Base-by-base conservation (phyloP, 352 stramenopile species). In the Chrysophaeum taylorii region DNA sequence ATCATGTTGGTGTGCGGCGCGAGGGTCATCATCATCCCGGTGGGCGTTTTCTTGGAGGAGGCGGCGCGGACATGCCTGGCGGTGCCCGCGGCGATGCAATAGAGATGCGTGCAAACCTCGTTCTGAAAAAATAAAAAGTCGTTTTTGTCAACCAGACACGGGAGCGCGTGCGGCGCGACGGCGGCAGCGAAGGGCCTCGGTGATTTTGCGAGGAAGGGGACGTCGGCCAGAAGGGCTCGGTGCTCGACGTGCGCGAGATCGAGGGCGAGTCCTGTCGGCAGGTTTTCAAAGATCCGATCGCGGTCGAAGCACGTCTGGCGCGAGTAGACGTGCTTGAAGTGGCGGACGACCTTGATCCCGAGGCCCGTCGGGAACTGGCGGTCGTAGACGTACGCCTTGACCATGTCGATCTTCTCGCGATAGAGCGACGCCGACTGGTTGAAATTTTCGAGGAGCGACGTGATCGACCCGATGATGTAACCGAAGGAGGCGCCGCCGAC, bases 381-480 rank as follows among this genome's bases (percentile, higher is more conserved):
- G 9, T 63, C 52, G 33, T 38, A 35, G 7, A 63, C 25, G 23
- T 63, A 63, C 27, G 21, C 52, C 52, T 63, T 63, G 52, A 63
- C n/a, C 25, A 31, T 5, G 25, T 63, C 52, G 2, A 63, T 25
- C 7, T 23, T 7, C 27, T 35, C 50, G 29, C 50, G 48, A 70
- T 81, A 83, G 12, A 76, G 75, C 35, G 76, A 69, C 16, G 74
- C 68, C 60, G 73, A 69, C 16, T 82, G 45, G 57, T 85, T 77
- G 50, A 82, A 75, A 21, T 75, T 69, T 43, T 73, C 53, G 18
- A 83, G 75, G 29, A 83, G 72, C 0, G 69, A 73, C 16, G 78
- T 75, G 48, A 85, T 81, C 57, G 54, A 81, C 12, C 79, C 81
- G 48, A 86, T 81, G 63, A 86, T 78, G 70, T 86, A 86, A 53